Base-by-base conservation (phyloP, 495 filamentous ascomycete species). In the Talaromyces stipitatus region DNA sequence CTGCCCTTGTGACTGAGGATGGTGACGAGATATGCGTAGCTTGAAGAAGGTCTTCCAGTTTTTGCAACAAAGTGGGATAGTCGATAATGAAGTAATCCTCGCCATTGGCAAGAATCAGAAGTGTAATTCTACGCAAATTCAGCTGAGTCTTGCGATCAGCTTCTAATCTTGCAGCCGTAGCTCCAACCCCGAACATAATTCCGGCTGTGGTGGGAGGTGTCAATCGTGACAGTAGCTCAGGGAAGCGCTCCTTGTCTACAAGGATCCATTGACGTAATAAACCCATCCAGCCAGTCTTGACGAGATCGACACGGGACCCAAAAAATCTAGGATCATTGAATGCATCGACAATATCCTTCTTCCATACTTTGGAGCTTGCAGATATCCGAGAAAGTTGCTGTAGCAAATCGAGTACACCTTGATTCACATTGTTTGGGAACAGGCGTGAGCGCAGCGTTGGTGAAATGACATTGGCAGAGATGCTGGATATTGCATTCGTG, bases 151-250 rank as follows among this genome's bases (percentile, higher is more conserved):
- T 94, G 51, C 91, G 87, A 69, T 99, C 94, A 8, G 94, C 91
- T 73, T 99, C 94, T 43, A 91, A 76, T 58, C 94, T 80, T n/a
- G 94, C 94, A 22, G 92, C 92, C 30, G 88, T 92, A 6, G 94
- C 95, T 51, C 94, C 94, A 4, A 99, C 94, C 22, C 94, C 94
- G 60, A 99, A 99, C 68, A 99, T 90, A 55, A 97, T 95, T 14
- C 94, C 95, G 0, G 94, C 95, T n/a, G 94, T 88, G 14, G 90
- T 90, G 8, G 94, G 94, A 2, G 91, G 80, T 5, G 88, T 84
- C 32, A 97, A 77, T 24, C 91, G 84, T 36, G 80, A 76, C 12
- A 97, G 68, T 3, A 96, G 72, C 56, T 97, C 95, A 1, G 84
- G 72, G 69, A 99, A 81, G 18, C 89, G 83, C 57, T 97, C 94